Evolutionary conservation across 148 eudicot species (phyloP).

Genomic region (Rhododendron griersonianum): DNA sequence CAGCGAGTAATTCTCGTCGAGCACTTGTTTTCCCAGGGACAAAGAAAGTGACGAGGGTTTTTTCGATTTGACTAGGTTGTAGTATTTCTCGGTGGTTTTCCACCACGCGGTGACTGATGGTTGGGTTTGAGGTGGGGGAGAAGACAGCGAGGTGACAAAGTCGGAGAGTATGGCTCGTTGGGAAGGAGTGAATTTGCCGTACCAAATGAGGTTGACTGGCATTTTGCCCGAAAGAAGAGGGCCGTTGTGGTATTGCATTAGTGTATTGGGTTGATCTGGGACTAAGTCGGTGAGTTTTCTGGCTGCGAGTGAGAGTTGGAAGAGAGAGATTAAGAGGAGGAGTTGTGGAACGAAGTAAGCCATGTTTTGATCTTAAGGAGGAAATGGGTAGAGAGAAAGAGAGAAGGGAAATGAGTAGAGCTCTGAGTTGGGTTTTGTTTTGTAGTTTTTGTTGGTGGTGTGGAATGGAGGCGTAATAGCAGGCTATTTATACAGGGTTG

Average conservation of each 20-base stretch:
- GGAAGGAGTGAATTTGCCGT: slow-evolving; percentile 12
- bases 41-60: not conserved
- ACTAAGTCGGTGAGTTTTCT: slow-evolving; percentile 7
- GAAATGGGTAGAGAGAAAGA: not conserved
- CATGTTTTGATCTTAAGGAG: not conserved
- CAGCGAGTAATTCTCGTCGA: slow-evolving; percentile 5
- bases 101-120: slow-evolving; percentile 13
- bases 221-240: slow-evolving; percentile 10
- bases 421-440: not conserved
- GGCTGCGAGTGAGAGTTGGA: slow-evolving; percentile 2
- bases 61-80: slow-evolving; percentile 1
- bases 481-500: not conserved
- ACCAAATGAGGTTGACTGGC: slow-evolving; percentile 13
- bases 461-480: not conserved
- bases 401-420: too few species aligned
- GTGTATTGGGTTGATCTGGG: not conserved
- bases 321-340: not conserved
- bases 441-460: not conserved
- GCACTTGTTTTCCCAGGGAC: not conserved
- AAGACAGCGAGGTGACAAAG: slow-evolving; percentile 6
- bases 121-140: not conserved
- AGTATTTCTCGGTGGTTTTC: slow-evolving; percentile 15
- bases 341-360: not conserved
- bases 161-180: slow-evolving; percentile 10
- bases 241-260: slow-evolving; percentile 8